Base-by-base conservation (phyloP, 1,284 basidiomycete species). In the Pseudozyma sp. region DNA sequence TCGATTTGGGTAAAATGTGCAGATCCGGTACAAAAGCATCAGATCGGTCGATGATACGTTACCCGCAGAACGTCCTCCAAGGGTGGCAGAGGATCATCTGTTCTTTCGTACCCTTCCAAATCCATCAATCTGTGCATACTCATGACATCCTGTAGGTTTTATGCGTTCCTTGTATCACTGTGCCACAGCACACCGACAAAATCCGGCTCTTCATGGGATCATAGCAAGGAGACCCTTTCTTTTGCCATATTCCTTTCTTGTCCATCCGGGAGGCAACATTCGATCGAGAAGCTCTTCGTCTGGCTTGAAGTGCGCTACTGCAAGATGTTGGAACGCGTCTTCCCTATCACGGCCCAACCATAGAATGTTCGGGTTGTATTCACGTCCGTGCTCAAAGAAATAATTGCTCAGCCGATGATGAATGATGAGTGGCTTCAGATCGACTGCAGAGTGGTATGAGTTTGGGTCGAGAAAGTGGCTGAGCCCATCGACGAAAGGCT, bases 171-270 rank as follows among this genome's bases (percentile, higher is more conserved):
- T 8, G 5, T 9, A 18, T 36, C 13, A 12, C 34, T 47, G 19
- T 51, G 12, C 51, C 58, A 59, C 36, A 59, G 42, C 9, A 59
- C 48, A 1, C 57, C 58, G 11, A 59, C 42, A 16, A 52, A 59
- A 14, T 59, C 43, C 12, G 51, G 51, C 44, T 59, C 58, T 8
- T 52, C 51, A 16, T 59, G 21, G 9, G 58, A 52, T 52, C 18
- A 59, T 59, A 2, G 51, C 50, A 11, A 59, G 50, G 10, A 48
- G 35, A 5, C 58, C 58, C 7, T 47, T 36, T 48, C 40, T 9
- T 13, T 34, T 18, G 34, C 19, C n/a, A 21, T 36, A 35, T 8
- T 16, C 11, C 34, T 19, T 11, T n/a, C 4, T 5, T 9, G 7
- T 31, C 25, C 11, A 11, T n/a, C 7, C 19, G 0, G 31, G 0